Conservation (phyloP, 2,329 filamentous ascomycete genomes). For the Botrytis fragariae region DNA sequence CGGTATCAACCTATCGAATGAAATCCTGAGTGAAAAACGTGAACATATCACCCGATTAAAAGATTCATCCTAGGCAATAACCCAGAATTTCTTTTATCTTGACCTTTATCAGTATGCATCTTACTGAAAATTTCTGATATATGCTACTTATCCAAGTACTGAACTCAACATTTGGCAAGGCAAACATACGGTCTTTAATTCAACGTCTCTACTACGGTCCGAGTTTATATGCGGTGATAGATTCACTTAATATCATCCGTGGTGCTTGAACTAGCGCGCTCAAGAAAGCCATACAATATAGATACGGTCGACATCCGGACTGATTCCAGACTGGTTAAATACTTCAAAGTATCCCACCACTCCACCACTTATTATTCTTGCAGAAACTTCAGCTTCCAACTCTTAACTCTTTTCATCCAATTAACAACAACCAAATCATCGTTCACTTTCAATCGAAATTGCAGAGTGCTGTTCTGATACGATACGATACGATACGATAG, state of each 20-base stretch:
- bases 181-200: background rate
- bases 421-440: background rate
- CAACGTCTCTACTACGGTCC: background rate
- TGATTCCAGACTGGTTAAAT: background rate
- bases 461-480: background rate
- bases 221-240: background rate
- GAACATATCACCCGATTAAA: background rate
- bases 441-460: background rate
- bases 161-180: background rate
- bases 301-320: background rate
- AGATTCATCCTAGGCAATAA: background rate
- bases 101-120: background rate
- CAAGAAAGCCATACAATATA: too few relatives aligned
- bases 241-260: background rate
- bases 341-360: background rate
- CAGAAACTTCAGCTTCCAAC: background rate
- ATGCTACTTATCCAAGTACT: accelerated
- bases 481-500: too few relatives aligned
- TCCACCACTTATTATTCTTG: too few relatives aligned
- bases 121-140: background rate
- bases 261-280: too few relatives aligned
- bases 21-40: background rate
- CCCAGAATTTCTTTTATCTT: background rate
- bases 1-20: accelerated
- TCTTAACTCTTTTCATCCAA: too few relatives aligned